Evolutionary conservation across 2,329 filamentous ascomycete genomes (phyloP), one percentile per base, ranked within the genome.

Genomic region (Trichoderma sp.): DNA sequence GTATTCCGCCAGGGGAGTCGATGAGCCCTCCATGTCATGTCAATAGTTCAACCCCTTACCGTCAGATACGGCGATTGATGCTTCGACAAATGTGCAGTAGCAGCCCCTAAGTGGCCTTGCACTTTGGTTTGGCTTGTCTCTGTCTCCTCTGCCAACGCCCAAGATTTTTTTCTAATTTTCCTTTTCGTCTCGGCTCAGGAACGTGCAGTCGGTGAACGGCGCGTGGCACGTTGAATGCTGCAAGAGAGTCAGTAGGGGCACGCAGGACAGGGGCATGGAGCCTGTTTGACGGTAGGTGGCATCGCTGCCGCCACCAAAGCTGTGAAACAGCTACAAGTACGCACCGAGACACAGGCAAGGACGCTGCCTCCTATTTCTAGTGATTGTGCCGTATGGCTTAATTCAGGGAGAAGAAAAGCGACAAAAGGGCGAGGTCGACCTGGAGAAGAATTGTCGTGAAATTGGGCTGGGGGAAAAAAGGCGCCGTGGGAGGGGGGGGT

Each of bases 1-100:
- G 83, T 92, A 92, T 81, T 92, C 90, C 81, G 90, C 90, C 80
- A 92, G 85, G 78, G 90, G 90, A 74, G 86, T 86, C 74, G 89
- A 90, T 72, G 88, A 85, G 82, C 81, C 84, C 79, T 89, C 88
- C 88, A 90, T 90, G 83, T 82, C 85, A 83, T 82, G 80, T 81
- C 82, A 82, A 43, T 77, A 75, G 76, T 75, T 71, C 32, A 73
- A 30, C 39, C 66, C 63, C 74, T 67, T 75, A 76, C 74, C 76
- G 73, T 77, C 20, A 73, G 68, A 65, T 9, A 62, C 69, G 65
- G 68, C 34, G 65, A 58, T 64, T 53, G 63, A 20, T 47, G 57
- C 61, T 61, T 55, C 20, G 32, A 55, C 53, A 13, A 39, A 13
- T 28, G 43, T 64, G 71, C 62, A 63, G 58, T 26, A 13, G 47